Percentiles rank a stretch among this genome's conserved stretches.
Conservation (phyloP, 768 basidiomycete species). For the Clavaria fumosa region DNA sequence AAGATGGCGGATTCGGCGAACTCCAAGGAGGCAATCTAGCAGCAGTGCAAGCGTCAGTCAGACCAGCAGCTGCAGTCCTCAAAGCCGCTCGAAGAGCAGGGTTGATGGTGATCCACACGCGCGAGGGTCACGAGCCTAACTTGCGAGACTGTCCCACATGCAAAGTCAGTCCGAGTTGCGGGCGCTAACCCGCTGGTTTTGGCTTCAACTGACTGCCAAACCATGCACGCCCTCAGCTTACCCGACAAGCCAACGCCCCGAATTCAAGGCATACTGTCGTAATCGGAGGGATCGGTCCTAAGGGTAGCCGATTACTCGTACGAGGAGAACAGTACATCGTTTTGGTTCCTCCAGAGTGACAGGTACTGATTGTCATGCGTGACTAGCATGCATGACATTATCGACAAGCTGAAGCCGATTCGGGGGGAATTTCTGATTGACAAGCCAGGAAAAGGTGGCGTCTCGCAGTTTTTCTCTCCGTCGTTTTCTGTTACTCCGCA, state of each 20-base stretch:
- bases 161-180: slow-evolving; percentile 1
- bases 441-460: slow-evolving; percentile 6
- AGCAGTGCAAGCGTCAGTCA: slow-evolving; percentile 6
- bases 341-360: not conserved
- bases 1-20: slow-evolving; percentile 6
- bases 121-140: slow-evolving; percentile 7
- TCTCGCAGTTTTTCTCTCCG: not conserved
- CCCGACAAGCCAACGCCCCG: slow-evolving; percentile 6
- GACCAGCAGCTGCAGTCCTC: slow-evolving; percentile 5
- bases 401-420: slow-evolving; percentile 5
- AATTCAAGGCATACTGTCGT: slow-evolving; percentile 6
- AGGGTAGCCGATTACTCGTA: slow-evolving; percentile 6
- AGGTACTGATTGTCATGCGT: not conserved
- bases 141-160: slow-evolving; percentile 7
- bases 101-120: slow-evolving; percentile 3
- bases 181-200: not conserved
- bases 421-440: slow-evolving; percentile 6
- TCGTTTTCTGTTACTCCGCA: not conserved
- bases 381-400: slow-evolving; percentile 6
- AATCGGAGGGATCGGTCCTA: slow-evolving; percentile 5
- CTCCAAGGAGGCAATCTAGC: slow-evolving; percentile 4
- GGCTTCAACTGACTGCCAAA: not conserved
- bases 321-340: slow-evolving; percentile 5
- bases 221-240: too few relatives aligned
- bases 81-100: slow-evolving; percentile 5